phyloP scores from a whole-genome alignment of 1,139 yeast genomes.

The Lodderomyces orthopsilosis region DNA sequence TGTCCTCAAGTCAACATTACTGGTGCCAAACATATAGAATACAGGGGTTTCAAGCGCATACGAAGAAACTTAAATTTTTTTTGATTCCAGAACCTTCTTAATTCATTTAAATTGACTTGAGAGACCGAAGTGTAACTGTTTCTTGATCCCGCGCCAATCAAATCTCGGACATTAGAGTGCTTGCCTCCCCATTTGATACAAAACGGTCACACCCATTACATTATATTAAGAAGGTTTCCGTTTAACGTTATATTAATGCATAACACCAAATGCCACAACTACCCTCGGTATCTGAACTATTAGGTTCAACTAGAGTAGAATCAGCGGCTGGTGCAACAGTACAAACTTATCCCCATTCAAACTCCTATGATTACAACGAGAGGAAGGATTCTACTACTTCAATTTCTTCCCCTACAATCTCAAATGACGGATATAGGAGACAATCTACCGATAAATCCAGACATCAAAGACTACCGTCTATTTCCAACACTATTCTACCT shows the following conservation, averaged over 20 bases:
- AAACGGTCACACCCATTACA: too few relatives aligned
- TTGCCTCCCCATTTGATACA: too few relatives aligned
- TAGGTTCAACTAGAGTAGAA: slow-evolving; percentile 14
- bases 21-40: too few relatives aligned
- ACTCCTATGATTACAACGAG: not conserved
- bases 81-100: too few relatives aligned
- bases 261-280: slow-evolving; percentile 27
- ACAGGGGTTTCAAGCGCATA: too few relatives aligned
- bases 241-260: not conserved
- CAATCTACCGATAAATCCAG: not conserved
- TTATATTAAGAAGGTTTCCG: too few relatives aligned
- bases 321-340: not conserved
- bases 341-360: not conserved
- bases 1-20: too few relatives aligned
- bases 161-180: too few relatives aligned
- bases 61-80: too few relatives aligned
- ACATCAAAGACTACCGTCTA: slow-evolving; percentile 2
- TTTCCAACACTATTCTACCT: not conserved
- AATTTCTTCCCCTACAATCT: not conserved
- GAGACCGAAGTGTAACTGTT: too few relatives aligned
- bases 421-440: not conserved
- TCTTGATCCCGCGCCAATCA: too few relatives aligned
- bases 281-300: slow-evolving; percentile 36
- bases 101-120: too few relatives aligned
- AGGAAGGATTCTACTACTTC: not conserved